phyloP scores from a whole-genome alignment of 1,139 yeast species.

The Diutina catenulata region DNA sequence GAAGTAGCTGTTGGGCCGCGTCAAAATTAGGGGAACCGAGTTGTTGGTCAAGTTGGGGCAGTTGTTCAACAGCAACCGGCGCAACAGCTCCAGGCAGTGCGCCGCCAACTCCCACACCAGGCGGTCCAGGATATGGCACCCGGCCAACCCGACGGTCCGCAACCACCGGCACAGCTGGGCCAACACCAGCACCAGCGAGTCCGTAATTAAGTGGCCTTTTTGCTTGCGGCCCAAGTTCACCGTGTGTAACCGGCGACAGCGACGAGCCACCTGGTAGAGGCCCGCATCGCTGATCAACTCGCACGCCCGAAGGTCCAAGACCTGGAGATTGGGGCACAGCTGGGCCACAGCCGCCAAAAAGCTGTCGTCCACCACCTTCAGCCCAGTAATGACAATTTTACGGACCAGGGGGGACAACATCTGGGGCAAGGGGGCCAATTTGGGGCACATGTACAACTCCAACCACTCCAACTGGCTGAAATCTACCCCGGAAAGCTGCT shows the following conservation, averaged over 20 bases:
- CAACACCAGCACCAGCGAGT: constrained; percentile 49
- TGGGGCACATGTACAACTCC: constrained; percentile 79
- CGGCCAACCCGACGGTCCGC: constrained; percentile 78
- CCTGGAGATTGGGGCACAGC: constrained; percentile 46
- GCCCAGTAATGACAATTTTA: constrained; percentile 66
- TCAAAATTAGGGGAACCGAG: constrained; percentile 51
- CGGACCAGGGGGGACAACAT: constrained; percentile 30
- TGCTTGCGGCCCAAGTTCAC: constrained; percentile 76
- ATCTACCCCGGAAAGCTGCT: constrained; percentile 13
- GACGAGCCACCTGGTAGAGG: constrained; percentile 47
- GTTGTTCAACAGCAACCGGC: constrained; percentile 67
- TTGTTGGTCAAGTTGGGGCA: constrained; percentile 57
- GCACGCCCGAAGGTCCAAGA: constrained; percentile 77
- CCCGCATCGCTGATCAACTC: constrained; percentile 70
- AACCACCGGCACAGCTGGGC: constrained; percentile 42
- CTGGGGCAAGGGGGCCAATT: constrained; percentile 46
- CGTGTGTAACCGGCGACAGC: constrained; percentile 42
- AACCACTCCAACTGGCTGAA: constrained; percentile 48
- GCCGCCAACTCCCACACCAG: constrained; percentile 72
- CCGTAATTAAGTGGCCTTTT: constrained; percentile 59
- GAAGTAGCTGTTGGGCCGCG: constrained; percentile 21
- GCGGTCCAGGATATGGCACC: constrained; percentile 69
- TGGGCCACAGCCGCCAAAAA: constrained; percentile 40
- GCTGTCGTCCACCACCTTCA: constrained; percentile 49
- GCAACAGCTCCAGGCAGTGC: constrained; percentile 41